Evolutionary conservation across 2,329 filamentous ascomycete species (phyloP).

Genomic region (Rhinocladiella similis): DNA sequence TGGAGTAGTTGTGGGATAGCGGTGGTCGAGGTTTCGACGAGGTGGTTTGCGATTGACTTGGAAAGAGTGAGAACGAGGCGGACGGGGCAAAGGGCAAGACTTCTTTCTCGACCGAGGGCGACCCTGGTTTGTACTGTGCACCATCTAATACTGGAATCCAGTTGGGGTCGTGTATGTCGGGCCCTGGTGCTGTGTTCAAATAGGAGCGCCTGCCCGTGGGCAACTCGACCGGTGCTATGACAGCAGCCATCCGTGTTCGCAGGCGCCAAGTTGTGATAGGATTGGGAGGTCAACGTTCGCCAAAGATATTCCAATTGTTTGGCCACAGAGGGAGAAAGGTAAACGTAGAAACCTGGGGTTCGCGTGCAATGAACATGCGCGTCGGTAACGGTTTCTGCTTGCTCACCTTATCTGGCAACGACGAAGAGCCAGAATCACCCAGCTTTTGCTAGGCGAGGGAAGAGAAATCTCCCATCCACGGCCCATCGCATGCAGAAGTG

Average conservation of each 20-base stretch:
- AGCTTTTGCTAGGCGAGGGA: neutral
- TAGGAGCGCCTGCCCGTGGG: constrained; percentile 26
- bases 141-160: constrained; percentile 28
- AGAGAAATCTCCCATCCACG: neutral
- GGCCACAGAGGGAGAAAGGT: neutral
- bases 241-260: constrained; percentile 16
- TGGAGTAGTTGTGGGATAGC: constrained; percentile 23
- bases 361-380: neutral
- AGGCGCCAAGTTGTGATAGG: neutral
- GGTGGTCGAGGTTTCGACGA: constrained; percentile 19
- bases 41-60: constrained; percentile 8
- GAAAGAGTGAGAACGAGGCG: constrained; percentile 23
- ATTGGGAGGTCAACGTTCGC: too few species aligned
- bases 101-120: constrained; percentile 22
- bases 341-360: neutral
- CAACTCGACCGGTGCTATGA: constrained; percentile 23
- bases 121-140: constrained; percentile 14
- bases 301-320: neutral
- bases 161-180: constrained; percentile 29
- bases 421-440: neutral
- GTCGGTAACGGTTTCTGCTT: neutral
- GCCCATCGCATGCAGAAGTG: neutral
- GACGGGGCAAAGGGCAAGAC: constrained; percentile 4
- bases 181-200: constrained; percentile 13
- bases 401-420: neutral